phyloP scores from a whole-genome alignment of 495 filamentous ascomycete genomes.

The Polyplosphaeria fusca region DNA sequence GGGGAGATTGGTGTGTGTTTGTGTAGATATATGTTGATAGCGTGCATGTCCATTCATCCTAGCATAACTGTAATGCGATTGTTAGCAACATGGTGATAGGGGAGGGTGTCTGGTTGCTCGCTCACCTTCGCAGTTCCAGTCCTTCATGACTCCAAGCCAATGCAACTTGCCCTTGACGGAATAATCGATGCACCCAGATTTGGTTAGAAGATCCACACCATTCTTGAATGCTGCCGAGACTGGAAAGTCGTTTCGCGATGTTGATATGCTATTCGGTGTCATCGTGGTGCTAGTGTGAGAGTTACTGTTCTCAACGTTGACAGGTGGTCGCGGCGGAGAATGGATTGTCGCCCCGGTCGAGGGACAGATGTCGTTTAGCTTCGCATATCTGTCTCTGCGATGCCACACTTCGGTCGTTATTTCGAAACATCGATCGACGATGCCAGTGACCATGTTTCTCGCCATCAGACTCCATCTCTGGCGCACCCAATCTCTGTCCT shows the following conservation, averaged over 20 bases:
- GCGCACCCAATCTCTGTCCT: constrained; percentile 65
- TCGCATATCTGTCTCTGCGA: constrained; percentile 43
- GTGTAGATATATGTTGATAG: too few relatives aligned
- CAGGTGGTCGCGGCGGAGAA: background rate
- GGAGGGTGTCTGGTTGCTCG: too few relatives aligned
- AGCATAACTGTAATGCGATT: too few relatives aligned
- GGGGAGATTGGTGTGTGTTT: too few relatives aligned
- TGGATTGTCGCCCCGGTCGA: background rate
- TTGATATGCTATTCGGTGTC: background rate
- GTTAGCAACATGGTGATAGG: too few relatives aligned
- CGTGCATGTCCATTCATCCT: too few relatives aligned
- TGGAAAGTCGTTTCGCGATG: background rate
- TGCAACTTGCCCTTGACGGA: constrained; percentile 66
- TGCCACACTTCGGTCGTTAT: constrained; percentile 55
- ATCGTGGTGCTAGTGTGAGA: background rate
- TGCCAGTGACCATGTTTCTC: constrained; percentile 63
- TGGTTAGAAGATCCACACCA: background rate
- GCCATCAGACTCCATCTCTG: constrained; percentile 63
- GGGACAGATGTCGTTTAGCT: background rate
- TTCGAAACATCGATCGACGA: constrained; percentile 63
- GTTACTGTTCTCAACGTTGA: background rate
- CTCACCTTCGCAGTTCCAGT: constrained; percentile 74
- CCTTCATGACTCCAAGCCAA: constrained; percentile 77
- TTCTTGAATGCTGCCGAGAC: background rate
- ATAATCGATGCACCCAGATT: constrained; percentile 47